Conservation (phyloP, 129 eudicot genomes). For the Lactuca saligna region DNA sequence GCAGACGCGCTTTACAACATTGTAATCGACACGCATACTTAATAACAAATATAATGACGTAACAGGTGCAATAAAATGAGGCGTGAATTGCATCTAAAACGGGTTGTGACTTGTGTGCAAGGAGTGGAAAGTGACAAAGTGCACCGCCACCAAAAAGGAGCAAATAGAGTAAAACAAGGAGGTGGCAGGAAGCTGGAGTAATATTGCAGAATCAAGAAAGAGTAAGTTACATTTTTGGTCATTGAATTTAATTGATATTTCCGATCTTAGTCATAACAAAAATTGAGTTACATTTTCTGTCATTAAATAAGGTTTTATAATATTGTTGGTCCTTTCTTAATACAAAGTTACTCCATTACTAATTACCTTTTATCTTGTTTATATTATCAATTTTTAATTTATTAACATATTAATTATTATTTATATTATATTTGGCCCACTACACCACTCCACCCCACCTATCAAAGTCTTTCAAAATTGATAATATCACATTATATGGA, state of each 20-base stretch:
- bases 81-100: not conserved
- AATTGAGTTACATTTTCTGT: not conserved
- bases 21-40: not conserved
- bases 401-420: no score
- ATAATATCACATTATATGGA: no score
- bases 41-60: not conserved
- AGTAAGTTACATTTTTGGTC: not conserved
- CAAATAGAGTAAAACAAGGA: not conserved
- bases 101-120: not conserved
- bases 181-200: not conserved
- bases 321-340: not conserved
- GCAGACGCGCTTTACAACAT: not conserved
- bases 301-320: not conserved
- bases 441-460: no score
- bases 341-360: no score
- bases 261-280: no score
- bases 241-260: no score
- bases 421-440: no score
- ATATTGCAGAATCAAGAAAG: no score
- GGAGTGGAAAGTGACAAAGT: conserved; percentile 5
- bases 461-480: no score
- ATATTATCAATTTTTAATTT: no score
- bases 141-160: conserved; percentile 26
- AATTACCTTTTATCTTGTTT: no score
- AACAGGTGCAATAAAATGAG: not conserved